Conservation (phyloP, 2,329 filamentous ascomycete species). For the Rhynchosporium graminicola region DNA sequence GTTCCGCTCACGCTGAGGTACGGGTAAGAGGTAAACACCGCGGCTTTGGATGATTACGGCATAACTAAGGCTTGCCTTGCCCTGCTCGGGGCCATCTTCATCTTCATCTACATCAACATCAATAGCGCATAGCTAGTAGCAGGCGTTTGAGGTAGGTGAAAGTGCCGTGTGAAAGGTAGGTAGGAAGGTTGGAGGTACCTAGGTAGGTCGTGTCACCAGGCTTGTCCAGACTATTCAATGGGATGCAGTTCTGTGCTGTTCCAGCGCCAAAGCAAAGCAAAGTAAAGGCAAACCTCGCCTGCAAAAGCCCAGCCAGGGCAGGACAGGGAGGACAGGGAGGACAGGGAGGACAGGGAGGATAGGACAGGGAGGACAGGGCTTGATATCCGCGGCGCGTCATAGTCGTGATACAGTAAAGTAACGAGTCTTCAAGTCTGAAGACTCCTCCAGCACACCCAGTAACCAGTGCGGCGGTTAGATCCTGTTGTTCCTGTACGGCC, state of each 20-base stretch:
- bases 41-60: constrained; percentile 10
- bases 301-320: not conserved
- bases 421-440: too few species aligned
- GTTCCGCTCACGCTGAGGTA: not conserved
- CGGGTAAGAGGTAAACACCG: not conserved
- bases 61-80: not conserved
- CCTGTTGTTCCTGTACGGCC: not conserved
- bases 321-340: not conserved
- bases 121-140: not conserved
- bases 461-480: not conserved
- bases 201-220: not conserved
- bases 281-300: too few species aligned
- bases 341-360: not conserved
- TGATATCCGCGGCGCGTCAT: not conserved
- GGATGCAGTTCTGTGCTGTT: too few species aligned
- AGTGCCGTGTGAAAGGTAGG: not conserved
- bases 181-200: not conserved
- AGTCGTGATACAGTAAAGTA: not conserved
- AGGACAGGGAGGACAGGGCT: not conserved
- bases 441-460: not conserved
- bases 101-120: not conserved
- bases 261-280: too few species aligned
- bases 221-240: not conserved
- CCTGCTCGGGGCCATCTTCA: not conserved
- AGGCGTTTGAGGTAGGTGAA: not conserved